phyloP scores from a whole-genome alignment of 2,329 filamentous ascomycete genomes.

The Ceratocystiopsis sp. region DNA sequence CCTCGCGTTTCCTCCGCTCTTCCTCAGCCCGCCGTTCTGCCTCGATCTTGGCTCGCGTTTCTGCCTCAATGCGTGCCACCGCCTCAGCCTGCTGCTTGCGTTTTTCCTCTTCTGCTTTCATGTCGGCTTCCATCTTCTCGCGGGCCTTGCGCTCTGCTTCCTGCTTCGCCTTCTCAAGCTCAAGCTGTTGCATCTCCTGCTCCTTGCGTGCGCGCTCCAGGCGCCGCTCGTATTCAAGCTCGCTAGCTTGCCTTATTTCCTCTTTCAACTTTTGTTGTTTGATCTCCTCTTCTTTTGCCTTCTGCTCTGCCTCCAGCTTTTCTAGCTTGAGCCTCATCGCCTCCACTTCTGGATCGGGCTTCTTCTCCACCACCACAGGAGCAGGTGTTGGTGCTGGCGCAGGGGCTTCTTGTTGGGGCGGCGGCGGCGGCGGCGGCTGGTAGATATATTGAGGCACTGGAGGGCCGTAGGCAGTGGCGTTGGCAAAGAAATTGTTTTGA shows the following conservation, averaged over 20 bases:
- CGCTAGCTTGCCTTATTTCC: conserved; percentile 17
- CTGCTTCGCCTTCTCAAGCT: conserved; percentile 28
- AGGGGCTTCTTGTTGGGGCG: conserved; percentile 20
- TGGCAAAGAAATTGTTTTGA: conserved; percentile 18
- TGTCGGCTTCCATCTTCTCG: conserved; percentile 22
- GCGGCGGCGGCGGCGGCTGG: conserved; percentile 23
- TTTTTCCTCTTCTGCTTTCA: conserved; percentile 20
- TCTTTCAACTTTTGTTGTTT: conserved; percentile 26
- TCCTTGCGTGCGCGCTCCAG: conserved; percentile 19
- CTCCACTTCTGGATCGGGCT: conserved; percentile 38
- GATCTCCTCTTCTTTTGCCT: conserved; percentile 27
- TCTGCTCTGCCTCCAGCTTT: conserved; percentile 28
- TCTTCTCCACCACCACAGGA: conserved; percentile 17
- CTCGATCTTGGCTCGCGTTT: conserved; percentile 21
- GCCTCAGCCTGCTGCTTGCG: conserved; percentile 17
- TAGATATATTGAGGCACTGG: conserved; percentile 23
- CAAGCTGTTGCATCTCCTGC: conserved; percentile 27
- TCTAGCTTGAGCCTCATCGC: conserved; percentile 43
- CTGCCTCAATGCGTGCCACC: conserved; percentile 17
- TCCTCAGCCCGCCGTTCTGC: conserved; percentile 24
- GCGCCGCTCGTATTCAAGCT: conserved; percentile 8
- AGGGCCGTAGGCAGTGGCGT: conserved; percentile 15
- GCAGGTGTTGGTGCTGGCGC: conserved; percentile 22
- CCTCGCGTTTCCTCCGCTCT: conserved; percentile 22
- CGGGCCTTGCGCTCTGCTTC: conserved; percentile 28